phyloP scores from a whole-genome alignment of 805 yeast species.

The baker's yeast (Saccharomyces cerevisiae) region DNA sequence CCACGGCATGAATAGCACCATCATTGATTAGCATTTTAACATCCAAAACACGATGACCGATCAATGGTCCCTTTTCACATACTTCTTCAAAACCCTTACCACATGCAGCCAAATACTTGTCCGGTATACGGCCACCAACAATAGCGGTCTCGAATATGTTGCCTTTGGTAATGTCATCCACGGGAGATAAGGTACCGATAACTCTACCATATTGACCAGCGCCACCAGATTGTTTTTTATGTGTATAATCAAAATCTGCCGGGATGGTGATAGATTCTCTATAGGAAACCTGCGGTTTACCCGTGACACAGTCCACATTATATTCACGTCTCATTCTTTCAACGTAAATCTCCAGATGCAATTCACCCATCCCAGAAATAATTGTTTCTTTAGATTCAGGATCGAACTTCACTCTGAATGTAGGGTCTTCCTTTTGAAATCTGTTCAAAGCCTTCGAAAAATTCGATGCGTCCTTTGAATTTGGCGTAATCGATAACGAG shows the following conservation, averaged over 20 bases:
- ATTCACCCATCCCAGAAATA: slow-evolving; percentile 94
- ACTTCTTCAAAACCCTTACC: slow-evolving; percentile 92
- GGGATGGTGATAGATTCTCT: slow-evolving; percentile 79
- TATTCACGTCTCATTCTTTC: slow-evolving; percentile 98
- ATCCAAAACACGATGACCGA: slow-evolving; percentile 90
- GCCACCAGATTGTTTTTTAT: slow-evolving; percentile 98
- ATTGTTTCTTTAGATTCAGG: slow-evolving; percentile 86
- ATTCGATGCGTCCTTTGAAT: slow-evolving; percentile 75
- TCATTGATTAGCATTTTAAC: slow-evolving; percentile 89
- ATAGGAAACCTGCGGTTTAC: slow-evolving; percentile 96
- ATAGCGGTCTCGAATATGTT: slow-evolving; percentile 78
- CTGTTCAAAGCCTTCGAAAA: slow-evolving; percentile 95
- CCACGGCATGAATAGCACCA: slow-evolving; percentile 96
- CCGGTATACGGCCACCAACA: slow-evolving; percentile 96
- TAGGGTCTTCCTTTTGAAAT: slow-evolving; percentile 98
- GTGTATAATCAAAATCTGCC: slow-evolving; percentile 82
- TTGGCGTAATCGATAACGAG: slow-evolving; percentile 83
- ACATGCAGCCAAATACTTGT: slow-evolving; percentile 89
- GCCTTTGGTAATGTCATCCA: slow-evolving; percentile 40
- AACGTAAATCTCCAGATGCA: slow-evolving; percentile 93
- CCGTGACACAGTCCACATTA: slow-evolving; percentile 89
- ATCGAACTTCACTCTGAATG: slow-evolving; percentile 88
- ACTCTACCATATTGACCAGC: slow-evolving; percentile 98
- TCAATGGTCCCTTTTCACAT: slow-evolving; percentile 90
- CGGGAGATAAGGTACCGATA: slow-evolving; percentile 67